Conservation (phyloP, 345 rosid species). For the Nasturtium officinale region DNA sequence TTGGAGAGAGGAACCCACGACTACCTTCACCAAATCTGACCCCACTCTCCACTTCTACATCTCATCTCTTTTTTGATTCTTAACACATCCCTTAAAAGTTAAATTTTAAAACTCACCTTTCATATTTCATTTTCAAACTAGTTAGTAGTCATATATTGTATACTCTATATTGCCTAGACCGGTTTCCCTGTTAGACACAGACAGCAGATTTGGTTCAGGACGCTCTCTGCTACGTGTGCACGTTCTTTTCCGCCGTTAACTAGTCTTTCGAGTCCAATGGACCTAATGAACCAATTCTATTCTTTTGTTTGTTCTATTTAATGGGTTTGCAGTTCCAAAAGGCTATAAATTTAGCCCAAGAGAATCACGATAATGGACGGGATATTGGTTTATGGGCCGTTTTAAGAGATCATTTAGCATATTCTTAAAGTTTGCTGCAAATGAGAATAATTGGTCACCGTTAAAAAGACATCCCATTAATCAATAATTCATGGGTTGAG, state of each 20-base stretch:
- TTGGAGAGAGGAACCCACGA: constrained; percentile 35
- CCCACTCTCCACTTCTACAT: not conserved
- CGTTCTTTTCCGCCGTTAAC: not conserved
- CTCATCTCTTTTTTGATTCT: not conserved
- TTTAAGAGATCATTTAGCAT: not conserved
- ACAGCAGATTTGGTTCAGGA: not conserved
- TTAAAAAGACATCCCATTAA: constrained; percentile 4
- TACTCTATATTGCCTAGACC: not conserved
- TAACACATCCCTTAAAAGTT: constrained; percentile 11
- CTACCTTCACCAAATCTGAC: constrained; percentile 3
- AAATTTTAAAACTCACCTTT: not conserved
- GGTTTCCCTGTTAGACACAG: not conserved
- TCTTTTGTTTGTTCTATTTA: not conserved
- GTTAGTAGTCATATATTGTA: not conserved
- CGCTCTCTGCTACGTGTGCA: not conserved
- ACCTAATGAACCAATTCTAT: not conserved
- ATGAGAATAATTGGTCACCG: not conserved
- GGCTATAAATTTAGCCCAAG: not conserved
- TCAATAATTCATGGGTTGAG: constrained; percentile 1
- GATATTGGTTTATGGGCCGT: not conserved
- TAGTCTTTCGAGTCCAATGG: not conserved
- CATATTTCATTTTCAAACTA: not conserved
- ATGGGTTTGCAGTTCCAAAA: not conserved
- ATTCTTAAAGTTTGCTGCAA: not conserved
- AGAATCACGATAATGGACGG: not conserved